These are phyloP conservation scores for Nicotiana noctiflora DNA, from an alignment of 257 asterid genomes.

Conservation along the genomic window DNA sequence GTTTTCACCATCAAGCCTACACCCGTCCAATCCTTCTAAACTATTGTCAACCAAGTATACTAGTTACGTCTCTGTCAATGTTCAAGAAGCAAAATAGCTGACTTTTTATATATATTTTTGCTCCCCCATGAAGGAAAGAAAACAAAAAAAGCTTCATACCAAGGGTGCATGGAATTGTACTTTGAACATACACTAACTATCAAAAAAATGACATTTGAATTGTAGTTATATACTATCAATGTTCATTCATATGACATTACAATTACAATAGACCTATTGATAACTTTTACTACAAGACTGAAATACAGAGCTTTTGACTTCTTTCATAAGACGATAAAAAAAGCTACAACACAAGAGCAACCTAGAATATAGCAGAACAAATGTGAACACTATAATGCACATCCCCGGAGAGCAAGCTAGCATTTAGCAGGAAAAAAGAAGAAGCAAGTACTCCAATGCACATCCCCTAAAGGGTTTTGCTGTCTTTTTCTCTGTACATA, in stretches of 20 bases:
- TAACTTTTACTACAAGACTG: background rate
- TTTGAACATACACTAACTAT: background rate
- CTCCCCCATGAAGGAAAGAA: background rate
- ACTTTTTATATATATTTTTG: background rate
- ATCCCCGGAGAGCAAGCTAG: background rate
- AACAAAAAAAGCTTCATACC: background rate
- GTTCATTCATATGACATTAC: background rate
- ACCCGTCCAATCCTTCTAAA: background rate
- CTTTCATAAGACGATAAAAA: background rate
- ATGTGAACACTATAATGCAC: background rate
- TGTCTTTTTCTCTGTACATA: constrained; percentile 2
- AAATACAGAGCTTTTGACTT: background rate
- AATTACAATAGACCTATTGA: background rate
- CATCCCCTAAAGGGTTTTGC: background rate
- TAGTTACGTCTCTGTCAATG: background rate
- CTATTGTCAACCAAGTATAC: background rate
- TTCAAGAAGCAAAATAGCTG: background rate
- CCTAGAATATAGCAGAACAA: background rate
- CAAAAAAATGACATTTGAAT: background rate
- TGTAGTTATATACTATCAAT: background rate
- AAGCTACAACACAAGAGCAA: background rate
- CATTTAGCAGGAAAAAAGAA: background rate
- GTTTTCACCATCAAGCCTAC: background rate
- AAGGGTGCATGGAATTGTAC: background rate
- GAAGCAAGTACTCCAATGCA: background rate